Evolutionary conservation across 2,329 filamentous ascomycete species (phyloP).

Genomic region (Cladorrhinum sp.): DNA sequence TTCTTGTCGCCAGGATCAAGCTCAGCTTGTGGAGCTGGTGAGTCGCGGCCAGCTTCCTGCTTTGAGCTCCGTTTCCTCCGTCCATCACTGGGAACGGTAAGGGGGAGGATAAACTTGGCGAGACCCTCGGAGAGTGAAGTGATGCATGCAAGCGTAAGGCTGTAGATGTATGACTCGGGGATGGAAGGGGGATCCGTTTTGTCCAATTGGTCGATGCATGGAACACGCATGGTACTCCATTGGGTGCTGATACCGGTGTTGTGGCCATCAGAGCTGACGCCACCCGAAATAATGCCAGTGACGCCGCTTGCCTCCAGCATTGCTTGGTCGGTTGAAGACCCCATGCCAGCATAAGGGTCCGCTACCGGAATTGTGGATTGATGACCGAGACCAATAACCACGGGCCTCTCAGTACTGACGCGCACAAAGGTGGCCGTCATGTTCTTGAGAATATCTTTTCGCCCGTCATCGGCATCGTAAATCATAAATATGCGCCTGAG

Average conservation of each 20-base stretch:
- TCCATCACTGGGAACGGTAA: conserved; percentile 76
- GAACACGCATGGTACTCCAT: conserved; percentile 84
- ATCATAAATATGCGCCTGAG: conserved; percentile 75
- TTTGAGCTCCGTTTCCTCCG: conserved; percentile 51
- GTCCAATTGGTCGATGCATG: conserved; percentile 91
- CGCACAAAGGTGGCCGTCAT: conserved; percentile 88
- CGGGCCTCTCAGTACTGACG: conserved; percentile 84
- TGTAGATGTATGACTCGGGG: conserved; percentile 93
- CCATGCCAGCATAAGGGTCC: conserved; percentile 52
- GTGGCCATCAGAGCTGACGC: conserved; percentile 62
- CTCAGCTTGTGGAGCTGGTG: conserved; percentile 38
- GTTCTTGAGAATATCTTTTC: conserved; percentile 74
- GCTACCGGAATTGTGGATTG: conserved; percentile 79
- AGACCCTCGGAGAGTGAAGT: conserved; percentile 87
- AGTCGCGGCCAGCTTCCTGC: conserved; percentile 43
- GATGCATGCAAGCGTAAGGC: conserved; percentile 81
- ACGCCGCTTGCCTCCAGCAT: conserved; percentile 85
- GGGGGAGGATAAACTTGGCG: conserved; percentile 86
- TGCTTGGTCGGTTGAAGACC: conserved; percentile 71
- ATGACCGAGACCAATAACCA: conserved; percentile 80
- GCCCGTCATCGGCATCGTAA: conserved; percentile 71
- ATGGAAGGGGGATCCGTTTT: conserved; percentile 79
- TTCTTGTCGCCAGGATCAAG: conserved; percentile 35
- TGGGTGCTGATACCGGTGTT: conserved; percentile 81
- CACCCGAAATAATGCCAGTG: conserved; percentile 78